Conservation (phyloP, 164 flowering plant species). For the Chloranthus sessilifolius region DNA sequence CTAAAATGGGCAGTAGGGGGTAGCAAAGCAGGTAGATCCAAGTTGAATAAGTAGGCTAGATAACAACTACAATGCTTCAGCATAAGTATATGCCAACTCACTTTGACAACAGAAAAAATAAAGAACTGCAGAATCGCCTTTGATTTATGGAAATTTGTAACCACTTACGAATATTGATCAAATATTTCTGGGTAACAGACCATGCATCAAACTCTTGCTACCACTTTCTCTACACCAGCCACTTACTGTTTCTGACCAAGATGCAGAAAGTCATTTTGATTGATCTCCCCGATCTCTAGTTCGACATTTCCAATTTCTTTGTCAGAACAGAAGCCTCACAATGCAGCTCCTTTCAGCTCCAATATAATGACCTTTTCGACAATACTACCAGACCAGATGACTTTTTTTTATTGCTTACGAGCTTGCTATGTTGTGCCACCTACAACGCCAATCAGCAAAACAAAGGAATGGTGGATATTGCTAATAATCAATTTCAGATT, state of each 20-base stretch:
- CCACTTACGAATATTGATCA: constrained; percentile 71
- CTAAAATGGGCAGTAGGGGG: background rate
- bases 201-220: constrained; percentile 79
- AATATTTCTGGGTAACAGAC: constrained; percentile 74
- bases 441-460: background rate
- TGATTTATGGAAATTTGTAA: constrained; percentile 30
- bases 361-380: constrained; percentile 85
- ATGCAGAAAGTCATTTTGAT: constrained; percentile 71
- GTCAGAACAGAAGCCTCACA: constrained; percentile 56
- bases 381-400: constrained; percentile 77
- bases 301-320: constrained; percentile 14
- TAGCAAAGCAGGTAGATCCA: too few species aligned
- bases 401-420: constrained; percentile 58
- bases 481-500: too few species aligned
- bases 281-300: constrained; percentile 31
- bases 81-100: background rate
- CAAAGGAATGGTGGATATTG: too few species aligned
- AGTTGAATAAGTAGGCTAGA: background rate
- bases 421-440: constrained; percentile 87
- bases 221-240: constrained; percentile 59
- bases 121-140: constrained; percentile 26
- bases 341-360: constrained; percentile 74
- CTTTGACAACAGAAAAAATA: background rate
- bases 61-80: too few species aligned
- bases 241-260: constrained; percentile 57